phyloP scores from a whole-genome alignment of 768 basidiomycete species.

The Mycena galericulata region DNA sequence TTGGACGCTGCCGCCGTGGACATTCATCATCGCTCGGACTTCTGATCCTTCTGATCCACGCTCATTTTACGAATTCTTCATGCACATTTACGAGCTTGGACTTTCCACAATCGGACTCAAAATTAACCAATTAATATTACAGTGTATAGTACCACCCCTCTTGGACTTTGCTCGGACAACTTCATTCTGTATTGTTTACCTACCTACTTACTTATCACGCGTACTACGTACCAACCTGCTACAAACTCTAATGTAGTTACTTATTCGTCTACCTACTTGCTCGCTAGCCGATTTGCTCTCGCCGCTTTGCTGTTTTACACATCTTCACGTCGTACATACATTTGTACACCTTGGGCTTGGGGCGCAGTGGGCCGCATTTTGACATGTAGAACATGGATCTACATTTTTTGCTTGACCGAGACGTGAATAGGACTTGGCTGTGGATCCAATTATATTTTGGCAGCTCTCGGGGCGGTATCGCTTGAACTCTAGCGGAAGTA shows the following conservation, averaged over 20 bases:
- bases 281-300: slow-evolving; percentile 16
- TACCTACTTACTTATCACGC: slow-evolving; percentile 10
- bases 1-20: slow-evolving; percentile 11
- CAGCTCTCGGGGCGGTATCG: slow-evolving; percentile 2
- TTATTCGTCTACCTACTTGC: neutral
- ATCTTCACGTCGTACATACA: slow-evolving; percentile 13
- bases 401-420: too few relatives aligned
- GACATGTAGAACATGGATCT: slow-evolving; percentile 16
- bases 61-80: slow-evolving; percentile 33
- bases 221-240: too few relatives aligned
- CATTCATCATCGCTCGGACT: slow-evolving; percentile 20
- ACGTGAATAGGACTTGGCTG: too few relatives aligned
- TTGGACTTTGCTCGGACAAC: slow-evolving; percentile 22
- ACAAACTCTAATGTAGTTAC: slow-evolving; percentile 19
- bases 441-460: neutral
- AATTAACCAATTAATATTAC: slow-evolving; percentile 9
- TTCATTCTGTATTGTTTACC: slow-evolving; percentile 20
- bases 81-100: slow-evolving; percentile 34
- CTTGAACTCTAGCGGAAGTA: neutral
- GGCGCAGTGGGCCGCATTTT: slow-evolving; percentile 5
- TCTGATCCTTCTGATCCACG: slow-evolving; percentile 20
- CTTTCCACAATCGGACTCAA: slow-evolving; percentile 19
- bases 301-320: neutral
- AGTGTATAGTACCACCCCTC: too few relatives aligned
- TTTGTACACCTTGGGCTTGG: neutral